A percentile compares a stretch with the other conserved stretches of the same genome.
phyloP scores from a whole-genome alignment of 2,329 filamentous ascomycete genomes.

The Aspergillus sp. region DNA sequence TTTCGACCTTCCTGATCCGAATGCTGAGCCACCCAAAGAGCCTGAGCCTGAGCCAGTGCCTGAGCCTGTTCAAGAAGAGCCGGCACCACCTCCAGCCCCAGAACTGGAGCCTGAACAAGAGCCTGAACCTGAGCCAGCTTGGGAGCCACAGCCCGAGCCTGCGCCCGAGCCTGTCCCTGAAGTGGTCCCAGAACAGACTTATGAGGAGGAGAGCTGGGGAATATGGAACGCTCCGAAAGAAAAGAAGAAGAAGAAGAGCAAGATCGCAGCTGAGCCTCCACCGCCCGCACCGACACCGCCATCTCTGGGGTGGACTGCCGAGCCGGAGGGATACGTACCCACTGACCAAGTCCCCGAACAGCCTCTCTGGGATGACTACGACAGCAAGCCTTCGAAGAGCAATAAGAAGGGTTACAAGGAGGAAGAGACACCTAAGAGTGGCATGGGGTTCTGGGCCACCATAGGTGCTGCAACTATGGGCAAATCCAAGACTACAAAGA shows the following conservation, averaged over 20 bases:
- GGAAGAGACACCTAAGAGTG: conserved; percentile 42
- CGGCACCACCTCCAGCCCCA: conserved; percentile 18
- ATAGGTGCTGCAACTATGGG: conserved; percentile 42
- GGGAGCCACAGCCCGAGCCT: conserved; percentile 30
- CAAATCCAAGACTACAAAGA: conserved; percentile 45
- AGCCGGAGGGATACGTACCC: conserved; percentile 30
- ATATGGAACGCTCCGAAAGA: conserved; percentile 42
- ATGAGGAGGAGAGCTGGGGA: conserved; percentile 32
- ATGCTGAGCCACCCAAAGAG: conserved; percentile 24
- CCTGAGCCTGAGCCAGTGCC: conserved; percentile 26
- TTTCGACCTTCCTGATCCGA: conserved; percentile 28
- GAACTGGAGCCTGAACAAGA: conserved; percentile 26
- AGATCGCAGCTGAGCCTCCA: conserved; percentile 45
- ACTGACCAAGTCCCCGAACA: conserved; percentile 38
- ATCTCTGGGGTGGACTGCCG: conserved; percentile 45
- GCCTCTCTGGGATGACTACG: conserved; percentile 40
- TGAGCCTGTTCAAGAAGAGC: conserved; percentile 16
- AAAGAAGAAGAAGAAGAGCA: conserved; percentile 53
- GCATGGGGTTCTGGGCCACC: conserved; percentile 48
- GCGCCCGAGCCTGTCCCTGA: conserved; percentile 20
- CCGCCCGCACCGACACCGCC: conserved; percentile 53
- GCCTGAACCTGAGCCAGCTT: conserved; percentile 32
- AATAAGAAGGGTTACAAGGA: conserved; percentile 37
- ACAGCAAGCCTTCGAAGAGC: conserved; percentile 39
- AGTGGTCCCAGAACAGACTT: conserved; percentile 25